Base-by-base conservation (phyloP, 176 grass and related monocot genomes). In the Aegilops speltoides region DNA sequence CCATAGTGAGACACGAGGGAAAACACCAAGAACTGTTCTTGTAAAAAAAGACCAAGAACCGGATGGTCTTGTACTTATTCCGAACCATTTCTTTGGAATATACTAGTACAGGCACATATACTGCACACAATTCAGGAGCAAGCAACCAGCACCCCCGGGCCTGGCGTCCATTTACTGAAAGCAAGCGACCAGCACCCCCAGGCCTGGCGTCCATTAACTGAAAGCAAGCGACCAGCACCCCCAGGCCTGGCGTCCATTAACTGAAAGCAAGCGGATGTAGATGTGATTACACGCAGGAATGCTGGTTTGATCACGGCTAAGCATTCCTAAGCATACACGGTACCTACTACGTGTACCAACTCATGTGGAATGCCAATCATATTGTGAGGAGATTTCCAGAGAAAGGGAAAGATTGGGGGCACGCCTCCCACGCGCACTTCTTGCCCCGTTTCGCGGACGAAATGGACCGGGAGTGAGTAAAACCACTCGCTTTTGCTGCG, bases 341-440 rank as follows among this genome's bases (percentile, higher is more conserved):
- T 57, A 57, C 52, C 34, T 5, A 24, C 26, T 56, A 56, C 52
- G 46, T 41, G 38, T 20, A 57, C 52, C 52, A 8, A 57, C 25
- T 73, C 10, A 85, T 22, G 77, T 15, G n/a, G 78, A 81, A 69
- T 43, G 79, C 7, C 26, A 17, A 57, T 66, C 11, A 23, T 38
- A 52, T 22, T 32, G 13, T 28, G 48, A 23, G 65, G 68, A 38
- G 65, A 37, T 50, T 64, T 40, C 6, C 52, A 31, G 17, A 65
- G 75, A 63, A 57, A 63, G 52, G 19, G 52, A 57, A 57, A 57
- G 52, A 20, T 36, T 62, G 41, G 26, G 32, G 76, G 59, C 64
- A 63, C 84, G 64, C 48, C 72, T 90, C 69, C 69, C 72, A 23
- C 31, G 43, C 68, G 89, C 31, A 62, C 89, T 33, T 78, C 56